Evolutionary conservation across 768 basidiomycete genomes (phyloP).

Genomic region (Galerina marginata): DNA sequence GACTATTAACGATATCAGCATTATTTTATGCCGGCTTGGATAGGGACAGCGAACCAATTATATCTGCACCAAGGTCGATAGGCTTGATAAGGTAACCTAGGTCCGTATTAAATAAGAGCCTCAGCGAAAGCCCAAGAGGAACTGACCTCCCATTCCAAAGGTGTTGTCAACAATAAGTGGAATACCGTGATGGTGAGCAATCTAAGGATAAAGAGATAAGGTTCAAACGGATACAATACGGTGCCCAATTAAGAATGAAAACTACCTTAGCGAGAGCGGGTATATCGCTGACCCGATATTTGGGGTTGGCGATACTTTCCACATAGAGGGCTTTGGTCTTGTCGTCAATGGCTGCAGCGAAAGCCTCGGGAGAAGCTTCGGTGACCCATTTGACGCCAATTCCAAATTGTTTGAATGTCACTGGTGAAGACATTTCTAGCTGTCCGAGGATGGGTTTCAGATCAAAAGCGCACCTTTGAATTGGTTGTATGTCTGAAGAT

Average conservation of each 20-base stretch:
- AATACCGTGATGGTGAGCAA: constrained; percentile 74
- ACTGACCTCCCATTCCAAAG: constrained; percentile 69
- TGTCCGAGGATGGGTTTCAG: constrained; percentile 11
- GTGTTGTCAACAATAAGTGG: constrained; percentile 86
- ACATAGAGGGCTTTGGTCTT: constrained; percentile 80
- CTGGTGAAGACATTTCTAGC: constrained; percentile 32
- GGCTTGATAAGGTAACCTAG: constrained; percentile 69
- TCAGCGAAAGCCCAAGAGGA: background rate
- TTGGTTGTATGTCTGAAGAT: constrained; percentile 69
- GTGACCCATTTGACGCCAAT: constrained; percentile 70
- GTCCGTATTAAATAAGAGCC: background rate
- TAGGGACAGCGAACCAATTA: constrained; percentile 55
- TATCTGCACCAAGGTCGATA: constrained; percentile 78
- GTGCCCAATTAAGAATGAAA: background rate
- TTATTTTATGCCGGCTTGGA: background rate
- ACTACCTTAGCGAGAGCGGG: constrained; percentile 69
- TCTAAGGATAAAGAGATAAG: constrained; percentile 34
- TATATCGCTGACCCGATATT: constrained; percentile 69
- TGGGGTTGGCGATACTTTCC: constrained; percentile 83
- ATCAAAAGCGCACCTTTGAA: constrained; percentile 54
- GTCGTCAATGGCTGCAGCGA: constrained; percentile 72
- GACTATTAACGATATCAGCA: constrained; percentile 36
- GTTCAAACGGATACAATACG: background rate
- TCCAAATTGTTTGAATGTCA: constrained; percentile 70
- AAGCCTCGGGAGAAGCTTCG: constrained; percentile 57